Evolutionary conservation across 2,329 filamentous ascomycete genomes (phyloP).

Genomic region (Leptographium galeiforme): DNA sequence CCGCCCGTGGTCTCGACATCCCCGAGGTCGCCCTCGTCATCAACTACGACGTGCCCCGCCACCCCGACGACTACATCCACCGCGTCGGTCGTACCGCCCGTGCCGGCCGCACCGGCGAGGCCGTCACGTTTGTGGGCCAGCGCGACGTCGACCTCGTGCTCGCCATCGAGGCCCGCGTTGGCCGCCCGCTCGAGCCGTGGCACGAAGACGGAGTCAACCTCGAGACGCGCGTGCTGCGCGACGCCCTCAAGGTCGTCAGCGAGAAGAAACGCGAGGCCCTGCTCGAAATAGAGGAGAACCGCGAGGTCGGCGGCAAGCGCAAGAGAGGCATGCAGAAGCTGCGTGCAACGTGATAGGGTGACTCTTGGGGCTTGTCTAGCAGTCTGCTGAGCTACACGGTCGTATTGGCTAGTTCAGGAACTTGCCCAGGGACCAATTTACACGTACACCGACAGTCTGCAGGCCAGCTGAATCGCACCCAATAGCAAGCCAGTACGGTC

Average conservation of each 20-base stretch:
- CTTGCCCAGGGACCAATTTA: too few relatives aligned
- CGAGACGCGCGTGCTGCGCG: constrained; percentile 76
- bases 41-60: constrained; percentile 92
- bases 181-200: constrained; percentile 70
- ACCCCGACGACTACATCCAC: constrained; percentile 95
- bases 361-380: too few relatives aligned
- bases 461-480: too few relatives aligned
- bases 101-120: constrained; percentile 71
- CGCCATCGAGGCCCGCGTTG: constrained; percentile 76
- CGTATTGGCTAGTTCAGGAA: too few relatives aligned
- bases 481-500: too few relatives aligned
- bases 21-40: constrained; percentile 81
- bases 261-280: constrained; percentile 90
- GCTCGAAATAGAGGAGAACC: constrained; percentile 81
- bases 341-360: background rate
- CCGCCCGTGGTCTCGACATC: constrained; percentile 87
- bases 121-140: constrained; percentile 83
- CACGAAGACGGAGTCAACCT: constrained; percentile 83
- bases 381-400: too few relatives aligned
- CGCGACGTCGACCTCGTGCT: constrained; percentile 83
- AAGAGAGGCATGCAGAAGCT: constrained; percentile 49
- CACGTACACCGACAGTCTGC: too few relatives aligned
- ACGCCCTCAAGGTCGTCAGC: constrained; percentile 78
- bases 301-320: constrained; percentile 79
- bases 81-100: constrained; percentile 88